phyloP scores from a whole-genome alignment of 2,329 filamentous ascomycete genomes.

The Colletotrichum filicis region DNA sequence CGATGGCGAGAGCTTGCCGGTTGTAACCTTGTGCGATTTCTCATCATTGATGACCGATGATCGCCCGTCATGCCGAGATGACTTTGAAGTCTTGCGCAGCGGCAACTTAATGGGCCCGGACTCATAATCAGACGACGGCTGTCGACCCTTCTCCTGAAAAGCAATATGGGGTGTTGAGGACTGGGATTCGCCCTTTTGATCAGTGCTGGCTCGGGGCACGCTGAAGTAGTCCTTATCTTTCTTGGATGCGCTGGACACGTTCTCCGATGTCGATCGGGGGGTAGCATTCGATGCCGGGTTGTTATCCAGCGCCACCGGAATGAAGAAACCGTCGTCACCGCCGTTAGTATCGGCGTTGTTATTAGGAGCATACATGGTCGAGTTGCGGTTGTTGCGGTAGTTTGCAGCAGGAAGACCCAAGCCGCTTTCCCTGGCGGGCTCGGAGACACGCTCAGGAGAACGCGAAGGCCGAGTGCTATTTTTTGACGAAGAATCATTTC shows the following conservation, averaged over 20 bases:
- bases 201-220: conserved; percentile 53
- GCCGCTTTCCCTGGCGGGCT: conserved; percentile 63
- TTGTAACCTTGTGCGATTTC: conserved; percentile 44
- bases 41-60: conserved; percentile 43
- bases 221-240: conserved; percentile 71
- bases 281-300: conserved; percentile 68
- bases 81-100: conserved; percentile 60
- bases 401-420: conserved; percentile 78
- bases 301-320: conserved; percentile 80
- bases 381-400: conserved; percentile 83
- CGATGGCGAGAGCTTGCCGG: conserved; percentile 52
- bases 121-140: conserved; percentile 69
- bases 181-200: conserved; percentile 61
- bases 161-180: conserved; percentile 86
- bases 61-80: conserved; percentile 43
- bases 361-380: conserved; percentile 68
- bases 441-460: conserved; percentile 64
- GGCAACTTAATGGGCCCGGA: conserved; percentile 56
- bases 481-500: conserved; percentile 66
- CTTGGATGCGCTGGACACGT: conserved; percentile 55
- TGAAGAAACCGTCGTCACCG: conserved; percentile 75
- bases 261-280: conserved; percentile 64
- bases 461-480: conserved; percentile 62
- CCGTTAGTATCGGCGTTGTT: conserved; percentile 49
- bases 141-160: conserved; percentile 85